Evolutionary conservation across 352 stramenopile species (phyloP).

Genomic region (Phytopythium sindhum): DNA sequence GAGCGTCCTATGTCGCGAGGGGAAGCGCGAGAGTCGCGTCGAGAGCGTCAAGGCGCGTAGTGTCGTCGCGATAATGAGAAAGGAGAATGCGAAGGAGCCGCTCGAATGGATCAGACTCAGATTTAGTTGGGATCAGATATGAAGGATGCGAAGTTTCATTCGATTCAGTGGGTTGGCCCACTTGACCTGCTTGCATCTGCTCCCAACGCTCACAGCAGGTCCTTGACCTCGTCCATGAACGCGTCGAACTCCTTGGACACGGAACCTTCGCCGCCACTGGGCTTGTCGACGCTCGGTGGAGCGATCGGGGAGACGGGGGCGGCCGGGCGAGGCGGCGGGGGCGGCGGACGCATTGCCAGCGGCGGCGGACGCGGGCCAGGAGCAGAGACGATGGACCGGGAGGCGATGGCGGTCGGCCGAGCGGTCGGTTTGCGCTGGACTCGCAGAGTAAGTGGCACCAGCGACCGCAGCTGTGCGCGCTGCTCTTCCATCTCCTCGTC

Average conservation of each 20-base stretch:
- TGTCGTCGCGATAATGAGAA: background rate
- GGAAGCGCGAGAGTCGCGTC: background rate
- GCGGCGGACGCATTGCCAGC: background rate
- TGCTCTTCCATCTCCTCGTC: conserved; percentile 30
- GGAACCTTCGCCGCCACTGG: conserved; percentile 9
- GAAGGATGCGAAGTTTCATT: conserved; percentile 8
- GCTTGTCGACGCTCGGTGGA: conserved; percentile 3
- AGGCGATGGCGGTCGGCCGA: background rate
- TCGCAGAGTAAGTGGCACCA: conserved; percentile 59
- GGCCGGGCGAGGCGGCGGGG: conserved; percentile 3
- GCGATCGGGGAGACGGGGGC: background rate
- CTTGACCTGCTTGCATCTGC: background rate
- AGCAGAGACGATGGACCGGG: background rate
- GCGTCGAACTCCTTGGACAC: conserved; percentile 58
- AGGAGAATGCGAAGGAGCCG: background rate
- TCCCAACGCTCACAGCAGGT: conserved; percentile 12
- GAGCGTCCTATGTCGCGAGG: background rate
- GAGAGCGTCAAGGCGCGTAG: background rate
- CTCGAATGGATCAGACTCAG: background rate
- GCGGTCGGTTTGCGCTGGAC: conserved; percentile 31
- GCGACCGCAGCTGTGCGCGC: conserved; percentile 42
- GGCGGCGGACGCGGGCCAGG: conserved; percentile 6
- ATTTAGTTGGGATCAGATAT: background rate
- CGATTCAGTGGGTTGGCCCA: background rate
- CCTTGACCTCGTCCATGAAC: conserved; percentile 75